These are phyloP conservation scores for Barbarea vulgaris DNA, from an alignment of 345 rosid genomes.

Conservation along the genomic window DNA sequence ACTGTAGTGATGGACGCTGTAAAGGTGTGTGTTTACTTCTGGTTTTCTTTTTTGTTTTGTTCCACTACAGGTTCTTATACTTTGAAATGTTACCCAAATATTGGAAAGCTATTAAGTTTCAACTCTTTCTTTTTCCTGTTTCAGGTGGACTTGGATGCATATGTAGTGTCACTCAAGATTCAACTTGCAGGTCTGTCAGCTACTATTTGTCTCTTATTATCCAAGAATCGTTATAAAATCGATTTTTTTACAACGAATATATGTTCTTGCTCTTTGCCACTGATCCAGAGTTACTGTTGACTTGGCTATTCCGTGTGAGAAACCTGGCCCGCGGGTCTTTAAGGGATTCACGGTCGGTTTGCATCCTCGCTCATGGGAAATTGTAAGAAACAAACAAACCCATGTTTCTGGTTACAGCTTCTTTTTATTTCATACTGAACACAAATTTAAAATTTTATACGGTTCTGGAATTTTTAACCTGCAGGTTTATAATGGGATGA, in stretches of 20 bases:
- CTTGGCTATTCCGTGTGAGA: slow-evolving; percentile 85
- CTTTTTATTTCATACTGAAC: background rate
- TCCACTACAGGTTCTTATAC: background rate
- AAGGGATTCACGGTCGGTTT: slow-evolving; percentile 93
- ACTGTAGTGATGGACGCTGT: slow-evolving; percentile 74
- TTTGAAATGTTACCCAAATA: background rate
- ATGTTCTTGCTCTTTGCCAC: slow-evolving; percentile 26
- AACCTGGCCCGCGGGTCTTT: slow-evolving; percentile 77
- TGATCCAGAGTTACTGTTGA: slow-evolving; percentile 66
- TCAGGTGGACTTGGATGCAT: slow-evolving; percentile 88
- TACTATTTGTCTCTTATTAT: slow-evolving; percentile 16
- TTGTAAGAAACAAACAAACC: slow-evolving; percentile 54
- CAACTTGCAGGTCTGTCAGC: slow-evolving; percentile 76
- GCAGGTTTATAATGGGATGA: slow-evolving; percentile 91
- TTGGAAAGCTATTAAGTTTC: background rate
- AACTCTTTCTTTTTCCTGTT: slow-evolving; percentile 19
- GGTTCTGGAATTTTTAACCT: slow-evolving; percentile 13
- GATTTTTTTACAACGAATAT: background rate
- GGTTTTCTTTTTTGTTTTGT: background rate
- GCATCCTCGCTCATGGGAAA: slow-evolving; percentile 94
- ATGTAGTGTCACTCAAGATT: slow-evolving; percentile 75
- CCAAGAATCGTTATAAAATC: background rate
- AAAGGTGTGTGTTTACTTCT: slow-evolving; percentile 57
- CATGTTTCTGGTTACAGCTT: slow-evolving; percentile 4
- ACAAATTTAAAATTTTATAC: background rate